Conservation (phyloP, 2,329 filamentous ascomycete species). For the Xylariaceae sp. region DNA sequence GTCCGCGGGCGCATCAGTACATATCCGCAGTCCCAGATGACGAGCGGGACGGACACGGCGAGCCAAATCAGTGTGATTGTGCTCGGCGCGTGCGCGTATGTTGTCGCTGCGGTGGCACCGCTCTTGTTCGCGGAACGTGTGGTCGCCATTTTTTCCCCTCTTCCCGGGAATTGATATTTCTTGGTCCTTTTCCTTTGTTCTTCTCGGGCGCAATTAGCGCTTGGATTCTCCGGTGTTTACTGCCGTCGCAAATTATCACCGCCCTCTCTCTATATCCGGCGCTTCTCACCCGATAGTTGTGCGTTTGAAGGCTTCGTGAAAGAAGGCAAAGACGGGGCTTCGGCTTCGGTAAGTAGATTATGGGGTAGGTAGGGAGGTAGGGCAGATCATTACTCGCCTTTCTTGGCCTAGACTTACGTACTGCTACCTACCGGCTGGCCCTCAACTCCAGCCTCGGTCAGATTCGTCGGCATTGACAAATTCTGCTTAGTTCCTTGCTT, state of each 20-base stretch:
- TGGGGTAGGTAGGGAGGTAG: not conserved
- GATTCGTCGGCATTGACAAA: not conserved
- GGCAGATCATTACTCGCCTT: not conserved
- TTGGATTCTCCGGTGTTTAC: not conserved
- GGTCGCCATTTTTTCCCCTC: constrained; percentile 27
- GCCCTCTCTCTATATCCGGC: no score
- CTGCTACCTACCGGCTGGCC: not conserved
- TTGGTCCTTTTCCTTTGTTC: not conserved
- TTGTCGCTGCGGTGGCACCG: constrained; percentile 8
- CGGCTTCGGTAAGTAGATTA: not conserved
- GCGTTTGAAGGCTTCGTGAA: not conserved
- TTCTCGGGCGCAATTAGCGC: not conserved
- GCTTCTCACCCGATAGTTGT: not conserved
- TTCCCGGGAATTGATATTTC: not conserved
- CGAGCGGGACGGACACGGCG: constrained; percentile 67
- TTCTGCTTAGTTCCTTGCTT: not conserved
- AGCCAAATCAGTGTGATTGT: constrained; percentile 62
- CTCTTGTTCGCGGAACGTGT: constrained; percentile 29
- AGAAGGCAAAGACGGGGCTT: not conserved
- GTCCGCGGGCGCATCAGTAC: constrained; percentile 74
- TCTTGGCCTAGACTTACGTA: not conserved
- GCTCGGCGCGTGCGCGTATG: constrained; percentile 46
- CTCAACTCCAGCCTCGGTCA: not conserved
- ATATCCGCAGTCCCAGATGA: constrained; percentile 77
- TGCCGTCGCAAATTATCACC: no score